phyloP scores from a whole-genome alignment of 73 alveolate genomes.

The Paramecium sonneborni region DNA sequence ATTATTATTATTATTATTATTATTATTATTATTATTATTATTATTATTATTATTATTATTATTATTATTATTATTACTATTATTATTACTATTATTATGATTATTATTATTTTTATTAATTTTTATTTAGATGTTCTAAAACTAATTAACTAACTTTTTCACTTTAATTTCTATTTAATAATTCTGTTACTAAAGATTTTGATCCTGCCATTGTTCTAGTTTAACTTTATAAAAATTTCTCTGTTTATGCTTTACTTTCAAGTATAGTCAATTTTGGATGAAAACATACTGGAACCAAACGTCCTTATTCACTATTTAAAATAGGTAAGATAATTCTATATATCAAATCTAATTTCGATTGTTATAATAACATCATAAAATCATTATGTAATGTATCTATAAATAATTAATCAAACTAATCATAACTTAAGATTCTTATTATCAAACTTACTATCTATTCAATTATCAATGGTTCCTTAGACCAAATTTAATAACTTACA shows the following conservation, averaged over 20 bases:
- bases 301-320: not conserved
- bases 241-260: not conserved
- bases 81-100: too few species aligned
- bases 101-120: too few species aligned
- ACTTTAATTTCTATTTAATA: not conserved
- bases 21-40: too few species aligned
- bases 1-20: too few species aligned
- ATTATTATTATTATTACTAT: too few species aligned
- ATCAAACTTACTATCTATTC: slow-evolving; percentile 36
- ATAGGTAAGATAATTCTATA: slow-evolving; percentile 43
- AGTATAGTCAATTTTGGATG: slow-evolving; percentile 21
- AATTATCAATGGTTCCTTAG: slow-evolving; percentile 13
- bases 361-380: not conserved
- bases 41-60: too few species aligned
- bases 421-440: not conserved
- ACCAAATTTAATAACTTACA: not conserved
- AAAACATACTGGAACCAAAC: slow-evolving; percentile 25
- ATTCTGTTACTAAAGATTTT: not conserved
- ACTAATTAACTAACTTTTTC: not conserved
- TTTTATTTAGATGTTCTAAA: not conserved
- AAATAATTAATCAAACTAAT: not conserved
- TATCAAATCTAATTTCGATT: slow-evolving; percentile 13
- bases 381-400: slow-evolving; percentile 16
- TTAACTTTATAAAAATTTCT: not conserved
- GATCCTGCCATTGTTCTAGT: not conserved